Conservation (phyloP, 139 green algal genomes). For the Nannochloris sp. region DNA sequence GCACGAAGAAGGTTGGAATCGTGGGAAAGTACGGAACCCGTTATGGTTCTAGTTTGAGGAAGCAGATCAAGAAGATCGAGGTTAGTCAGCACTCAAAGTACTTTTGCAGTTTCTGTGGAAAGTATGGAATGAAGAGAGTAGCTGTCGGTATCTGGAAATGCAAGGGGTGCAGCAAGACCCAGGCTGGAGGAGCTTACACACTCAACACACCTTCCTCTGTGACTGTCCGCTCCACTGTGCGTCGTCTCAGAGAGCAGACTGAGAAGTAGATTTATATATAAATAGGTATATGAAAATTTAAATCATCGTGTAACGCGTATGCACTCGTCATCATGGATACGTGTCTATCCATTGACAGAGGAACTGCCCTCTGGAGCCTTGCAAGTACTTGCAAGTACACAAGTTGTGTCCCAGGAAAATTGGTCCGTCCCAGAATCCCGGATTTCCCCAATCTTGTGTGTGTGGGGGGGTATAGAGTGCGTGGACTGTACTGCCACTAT, state of each 20-base stretch:
- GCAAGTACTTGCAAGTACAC: too few relatives aligned
- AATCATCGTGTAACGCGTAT: too few relatives aligned
- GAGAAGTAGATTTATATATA: constrained; percentile 41
- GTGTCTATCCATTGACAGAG: too few relatives aligned
- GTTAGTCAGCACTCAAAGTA: constrained; percentile 98
- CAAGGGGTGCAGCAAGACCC: constrained; percentile 87
- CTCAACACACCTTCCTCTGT: constrained; percentile 88
- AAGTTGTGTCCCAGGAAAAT: too few relatives aligned
- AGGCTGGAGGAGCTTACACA: constrained; percentile 90
- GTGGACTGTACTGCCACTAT: too few relatives aligned
- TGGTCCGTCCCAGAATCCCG: too few relatives aligned
- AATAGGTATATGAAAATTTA: too few relatives aligned
- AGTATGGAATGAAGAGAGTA: constrained; percentile 83
- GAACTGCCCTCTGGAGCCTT: too few relatives aligned
- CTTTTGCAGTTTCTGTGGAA: constrained; percentile 98
- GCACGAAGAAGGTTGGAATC: constrained; percentile 99
- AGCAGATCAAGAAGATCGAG: constrained; percentile 99
- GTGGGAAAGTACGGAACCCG: constrained; percentile 99
- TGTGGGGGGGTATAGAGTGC: too few relatives aligned
- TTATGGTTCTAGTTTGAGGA: constrained; percentile 92
- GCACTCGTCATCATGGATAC: too few relatives aligned
- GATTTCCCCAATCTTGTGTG: too few relatives aligned
- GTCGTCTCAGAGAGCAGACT: constrained; percentile 89
- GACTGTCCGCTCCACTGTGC: constrained; percentile 95
- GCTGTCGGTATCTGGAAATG: constrained; percentile 98